Evolutionary conservation across 2,329 filamentous ascomycete genomes (phyloP), one percentile per base, ranked within the genome.

Genomic region (Pochonia chlamydosporia): DNA sequence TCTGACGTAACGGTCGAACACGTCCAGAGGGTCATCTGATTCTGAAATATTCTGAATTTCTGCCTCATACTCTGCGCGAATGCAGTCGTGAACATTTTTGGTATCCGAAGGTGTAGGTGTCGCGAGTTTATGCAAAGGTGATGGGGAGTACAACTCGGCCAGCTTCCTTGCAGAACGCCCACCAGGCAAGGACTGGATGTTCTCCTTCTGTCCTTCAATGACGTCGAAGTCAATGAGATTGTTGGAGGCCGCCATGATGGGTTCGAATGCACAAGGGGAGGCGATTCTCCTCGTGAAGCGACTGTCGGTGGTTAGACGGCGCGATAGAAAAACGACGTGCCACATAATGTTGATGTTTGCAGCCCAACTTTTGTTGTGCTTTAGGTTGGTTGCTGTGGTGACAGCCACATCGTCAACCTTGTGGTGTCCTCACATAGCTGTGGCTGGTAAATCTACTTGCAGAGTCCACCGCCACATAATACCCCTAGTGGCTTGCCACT

Each of bases 201-300:
- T 99, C 71, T 99, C 93, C 70, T 99, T 99, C 59, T 96, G 91
- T 40, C 81, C 82, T 71, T 99, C 93, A 69, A 99, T 96, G 53
- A 96, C 80, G 59, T 95, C 87, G 71, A 99, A 97, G 70, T 82
- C 72, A 62, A 85, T 81, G 33, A 81, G 66, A 56, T 84, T 79
- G 50, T 69, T 67, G 51, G 70, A 66, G 31, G 58, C 56, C 53
- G 72, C 70, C 71, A 82, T 81, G 59, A 59, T 67, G 54, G 46
- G 49, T 62, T 54, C 54, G 51, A 58, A 45, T 52, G 40, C 46
- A 51, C 50, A 53, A 50, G 43, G 37, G 46, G 40, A n/a, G 51
- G 40, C 40, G 51, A 35, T 25, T 30, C 11, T 49, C 13, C 20
- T 45, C 8, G 28, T 35, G 26, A 28, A 33, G 37, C 23, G 23